Conservation (phyloP, 495 filamentous ascomycete species). For the Copromyces sp. region DNA sequence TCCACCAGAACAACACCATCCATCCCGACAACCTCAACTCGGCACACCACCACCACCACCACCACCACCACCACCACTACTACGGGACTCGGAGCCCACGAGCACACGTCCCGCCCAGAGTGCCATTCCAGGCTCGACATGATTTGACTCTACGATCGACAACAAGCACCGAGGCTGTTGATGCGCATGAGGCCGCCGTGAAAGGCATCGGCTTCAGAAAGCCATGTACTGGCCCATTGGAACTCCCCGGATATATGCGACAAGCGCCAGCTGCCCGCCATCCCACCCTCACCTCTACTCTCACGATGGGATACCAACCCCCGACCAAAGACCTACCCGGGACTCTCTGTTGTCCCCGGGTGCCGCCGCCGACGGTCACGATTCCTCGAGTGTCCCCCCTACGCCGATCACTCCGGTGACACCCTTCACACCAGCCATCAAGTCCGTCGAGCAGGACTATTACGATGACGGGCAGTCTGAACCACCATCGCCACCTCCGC, state of each 20-base stretch:
- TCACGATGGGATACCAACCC: slow-evolving; percentile 29
- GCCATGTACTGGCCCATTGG: slow-evolving; percentile 97
- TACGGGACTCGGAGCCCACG: not conserved
- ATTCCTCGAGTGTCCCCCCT: slow-evolving; percentile 17
- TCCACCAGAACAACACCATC: not conserved
- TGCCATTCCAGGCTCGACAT: slow-evolving; percentile 7
- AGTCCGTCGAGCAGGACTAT: slow-evolving; percentile 41
- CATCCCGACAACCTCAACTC: not conserved
- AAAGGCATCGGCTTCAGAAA: slow-evolving; percentile 15
- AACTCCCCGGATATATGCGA: slow-evolving; percentile 80
- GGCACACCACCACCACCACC: not conserved
- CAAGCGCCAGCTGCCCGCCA: slow-evolving; percentile 46
- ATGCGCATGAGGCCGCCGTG: slow-evolving; percentile 23
- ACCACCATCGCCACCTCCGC: not conserved
- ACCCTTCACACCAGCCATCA: slow-evolving; percentile 41
- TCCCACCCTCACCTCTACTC: slow-evolving; percentile 28
- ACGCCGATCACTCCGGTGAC: slow-evolving; percentile 35
- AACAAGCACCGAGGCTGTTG: slow-evolving; percentile 2
- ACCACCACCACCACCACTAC: not conserved
- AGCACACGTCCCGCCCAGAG: not conserved
- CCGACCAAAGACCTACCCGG: slow-evolving; percentile 19
- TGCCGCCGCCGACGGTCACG: slow-evolving; percentile 14
- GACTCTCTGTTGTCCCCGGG: slow-evolving; percentile 16
- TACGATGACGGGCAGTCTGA: slow-evolving; percentile 19
- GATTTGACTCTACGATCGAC: slow-evolving; percentile 14